A percentile compares a stretch with the other conserved stretches of the same genome.
These are phyloP conservation scores for Skeletonema marinoi DNA, from an alignment of 108 stramenopile species.

Conservation along the genomic window DNA sequence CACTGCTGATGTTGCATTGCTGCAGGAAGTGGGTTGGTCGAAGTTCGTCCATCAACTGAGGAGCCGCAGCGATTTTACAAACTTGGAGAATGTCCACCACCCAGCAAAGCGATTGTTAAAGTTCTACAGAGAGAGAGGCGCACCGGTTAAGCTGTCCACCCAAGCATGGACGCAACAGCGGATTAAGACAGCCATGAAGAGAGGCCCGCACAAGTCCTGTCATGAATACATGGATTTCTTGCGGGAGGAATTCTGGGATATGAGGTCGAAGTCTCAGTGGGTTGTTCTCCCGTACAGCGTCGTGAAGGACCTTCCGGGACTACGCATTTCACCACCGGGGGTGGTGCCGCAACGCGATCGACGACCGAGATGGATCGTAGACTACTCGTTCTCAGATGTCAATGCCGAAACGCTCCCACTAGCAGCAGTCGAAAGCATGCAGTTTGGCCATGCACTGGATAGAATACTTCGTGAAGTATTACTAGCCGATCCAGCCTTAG, in stretches of 20 bases:
- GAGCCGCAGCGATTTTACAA: constrained; percentile 5
- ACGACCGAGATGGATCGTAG: constrained; percentile 24
- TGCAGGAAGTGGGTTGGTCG: too few species aligned
- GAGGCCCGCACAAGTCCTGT: constrained; percentile 23
- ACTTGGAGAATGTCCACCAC: constrained; percentile 9
- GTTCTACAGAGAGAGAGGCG: constrained; percentile 6
- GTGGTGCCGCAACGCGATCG: constrained; percentile 17
- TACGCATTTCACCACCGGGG: constrained; percentile 2
- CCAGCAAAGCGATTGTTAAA: constrained; percentile 22
- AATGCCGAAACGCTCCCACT: constrained; percentile 34
- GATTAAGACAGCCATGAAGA: constrained; percentile 2
- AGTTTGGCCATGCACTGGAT: constrained; percentile 40
- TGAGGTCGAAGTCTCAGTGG: constrained; percentile 17
- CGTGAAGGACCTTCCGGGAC: background rate
- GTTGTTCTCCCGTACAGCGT: background rate
- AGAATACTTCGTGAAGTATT: constrained; percentile 27
- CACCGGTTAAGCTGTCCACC: constrained; percentile 14
- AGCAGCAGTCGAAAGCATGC: constrained; percentile 36
- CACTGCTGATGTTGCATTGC: too few species aligned
- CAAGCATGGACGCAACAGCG: constrained; percentile 8
- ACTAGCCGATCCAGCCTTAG: background rate
- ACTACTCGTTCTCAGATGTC: constrained; percentile 17
- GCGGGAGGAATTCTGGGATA: constrained; percentile 4
- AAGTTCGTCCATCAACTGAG: too few species aligned
- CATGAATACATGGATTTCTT: constrained; percentile 8